A percentile compares a stretch with the other conserved stretches of the same genome.
phyloP scores from a whole-genome alignment of 495 filamentous ascomycete species.

The Penicillium pancosmium region DNA sequence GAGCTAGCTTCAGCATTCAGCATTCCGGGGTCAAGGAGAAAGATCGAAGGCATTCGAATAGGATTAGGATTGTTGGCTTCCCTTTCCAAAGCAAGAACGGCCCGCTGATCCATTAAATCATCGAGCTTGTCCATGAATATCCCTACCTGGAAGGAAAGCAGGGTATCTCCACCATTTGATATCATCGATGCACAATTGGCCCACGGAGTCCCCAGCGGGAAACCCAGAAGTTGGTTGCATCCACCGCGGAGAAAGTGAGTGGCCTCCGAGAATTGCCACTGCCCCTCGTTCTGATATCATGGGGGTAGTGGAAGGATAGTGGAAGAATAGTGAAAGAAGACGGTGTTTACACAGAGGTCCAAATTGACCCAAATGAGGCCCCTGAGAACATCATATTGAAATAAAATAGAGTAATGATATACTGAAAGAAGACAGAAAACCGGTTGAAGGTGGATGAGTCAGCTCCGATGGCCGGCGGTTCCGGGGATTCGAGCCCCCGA shows the following conservation, averaged over 20 bases:
- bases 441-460: conserved; percentile 10
- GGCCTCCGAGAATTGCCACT: conserved; percentile 18
- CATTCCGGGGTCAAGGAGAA: neutral
- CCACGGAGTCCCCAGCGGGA: conserved; percentile 18
- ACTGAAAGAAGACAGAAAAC: neutral
- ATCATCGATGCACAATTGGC: conserved; percentile 29
- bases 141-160: conserved; percentile 6
- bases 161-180: conserved; percentile 28
- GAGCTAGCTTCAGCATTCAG: neutral
- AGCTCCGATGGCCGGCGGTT: conserved; percentile 34
- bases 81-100: too few relatives aligned
- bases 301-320: neutral
- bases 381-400: too few relatives aligned
- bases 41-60: too few relatives aligned
- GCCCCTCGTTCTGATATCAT: conserved; percentile 22
- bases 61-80: too few relatives aligned
- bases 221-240: conserved; percentile 19
- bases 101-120: conserved; percentile 13
- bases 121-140: conserved; percentile 12
- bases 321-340: neutral
- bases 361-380: neutral
- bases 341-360: neutral
- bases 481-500: conserved; percentile 19
- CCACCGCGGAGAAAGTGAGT: conserved; percentile 28
- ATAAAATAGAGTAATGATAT: neutral